phyloP scores from a whole-genome alignment of 2,329 filamentous ascomycete species.

The Neocucurbitaria cava region DNA sequence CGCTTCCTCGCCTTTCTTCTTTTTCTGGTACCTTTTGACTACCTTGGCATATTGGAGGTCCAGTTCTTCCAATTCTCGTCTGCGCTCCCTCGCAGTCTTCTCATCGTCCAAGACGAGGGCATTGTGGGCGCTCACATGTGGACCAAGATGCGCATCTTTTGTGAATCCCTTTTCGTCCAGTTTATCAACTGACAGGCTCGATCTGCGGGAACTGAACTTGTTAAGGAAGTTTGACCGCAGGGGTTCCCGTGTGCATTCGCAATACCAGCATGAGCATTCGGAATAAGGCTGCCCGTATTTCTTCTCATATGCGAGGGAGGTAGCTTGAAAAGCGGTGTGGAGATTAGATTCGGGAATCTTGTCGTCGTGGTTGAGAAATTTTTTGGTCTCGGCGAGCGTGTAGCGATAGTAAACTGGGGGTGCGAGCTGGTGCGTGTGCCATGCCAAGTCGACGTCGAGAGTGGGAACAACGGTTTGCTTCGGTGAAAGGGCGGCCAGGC shows the following conservation, averaged over 20 bases:
- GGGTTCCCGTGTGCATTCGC: slow-evolving; percentile 71
- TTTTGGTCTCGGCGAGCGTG: slow-evolving; percentile 56
- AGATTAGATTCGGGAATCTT: slow-evolving; percentile 76
- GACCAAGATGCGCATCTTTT: slow-evolving; percentile 61
- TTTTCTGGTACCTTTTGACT: slow-evolving; percentile 37
- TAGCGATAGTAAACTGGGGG: slow-evolving; percentile 69
- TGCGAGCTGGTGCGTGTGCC: slow-evolving; percentile 79
- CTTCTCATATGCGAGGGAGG: slow-evolving; percentile 72
- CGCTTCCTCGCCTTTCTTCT: slow-evolving; percentile 46
- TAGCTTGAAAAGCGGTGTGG: slow-evolving; percentile 73
- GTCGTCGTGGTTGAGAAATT: slow-evolving; percentile 83
- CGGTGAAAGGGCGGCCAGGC: slow-evolving; percentile 61
- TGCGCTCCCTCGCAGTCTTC: slow-evolving; percentile 5
- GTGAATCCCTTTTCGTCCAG: slow-evolving; percentile 40
- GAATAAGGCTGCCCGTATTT: slow-evolving; percentile 71
- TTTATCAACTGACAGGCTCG: slow-evolving; percentile 9
- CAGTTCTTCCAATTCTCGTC: slow-evolving; percentile 49
- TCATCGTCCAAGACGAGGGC: slow-evolving; percentile 57
- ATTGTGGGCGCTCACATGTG: slow-evolving; percentile 78
- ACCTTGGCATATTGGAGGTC: slow-evolving; percentile 64
- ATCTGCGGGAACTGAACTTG: slow-evolving; percentile 50
- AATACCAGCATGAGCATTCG: slow-evolving; percentile 85
- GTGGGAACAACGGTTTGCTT: slow-evolving; percentile 68
- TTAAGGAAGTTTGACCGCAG: slow-evolving; percentile 52
- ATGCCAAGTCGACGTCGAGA: slow-evolving; percentile 75